Evolutionary conservation across 129 eudicot species (phyloP), one percentile per base, ranked within the genome.

Genomic region (Cynara cardunculus): DNA sequence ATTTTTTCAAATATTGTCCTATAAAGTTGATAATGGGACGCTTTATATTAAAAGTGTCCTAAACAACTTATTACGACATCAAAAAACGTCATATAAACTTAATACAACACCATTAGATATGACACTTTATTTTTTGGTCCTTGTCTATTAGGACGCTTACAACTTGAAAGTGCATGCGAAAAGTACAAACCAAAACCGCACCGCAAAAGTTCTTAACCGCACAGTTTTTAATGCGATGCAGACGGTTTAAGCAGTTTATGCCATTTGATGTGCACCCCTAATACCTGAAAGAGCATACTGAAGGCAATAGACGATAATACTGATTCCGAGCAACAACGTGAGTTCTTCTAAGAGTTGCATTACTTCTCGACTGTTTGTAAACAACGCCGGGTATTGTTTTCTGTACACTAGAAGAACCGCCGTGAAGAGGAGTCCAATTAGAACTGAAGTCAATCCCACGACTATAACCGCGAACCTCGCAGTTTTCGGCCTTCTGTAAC

Each of bases 321-420:
- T 73, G 46, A 65, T 56, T 73, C 86, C 84, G 1, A 87, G 86
- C 78, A 84, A 53, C 37, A 76, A 61, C 1, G 90, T 84, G 82
- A 87, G 88, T 72, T 84, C 75, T 61, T 84, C 82, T 27, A 85
- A 80, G 3, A 87, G 84, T 32, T 49, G 65, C 59, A 84, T 76
- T 59, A 87, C 88, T 81, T 84, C 83, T 10, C 3, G 41, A 61
- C 75, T 77, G 71, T 34, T 71, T 12, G 86, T 71, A 72, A 87
- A 87, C 22, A 74, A 53, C 5, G 62, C 7, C 0, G 90, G 86
- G 73, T 87, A 87, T 72, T 79, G 66, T 24, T 82, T 79, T 59
- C 39, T 69, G 19, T 68, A 77, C 30, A 78, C 30, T 9, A 84
- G 18, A 11, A 84, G 84, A 19, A 84, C 9, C 27, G 70, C 18